Evolutionary conservation across 2,329 filamentous ascomycete species (phyloP).

Genomic region (Grosmannia huntii): DNA sequence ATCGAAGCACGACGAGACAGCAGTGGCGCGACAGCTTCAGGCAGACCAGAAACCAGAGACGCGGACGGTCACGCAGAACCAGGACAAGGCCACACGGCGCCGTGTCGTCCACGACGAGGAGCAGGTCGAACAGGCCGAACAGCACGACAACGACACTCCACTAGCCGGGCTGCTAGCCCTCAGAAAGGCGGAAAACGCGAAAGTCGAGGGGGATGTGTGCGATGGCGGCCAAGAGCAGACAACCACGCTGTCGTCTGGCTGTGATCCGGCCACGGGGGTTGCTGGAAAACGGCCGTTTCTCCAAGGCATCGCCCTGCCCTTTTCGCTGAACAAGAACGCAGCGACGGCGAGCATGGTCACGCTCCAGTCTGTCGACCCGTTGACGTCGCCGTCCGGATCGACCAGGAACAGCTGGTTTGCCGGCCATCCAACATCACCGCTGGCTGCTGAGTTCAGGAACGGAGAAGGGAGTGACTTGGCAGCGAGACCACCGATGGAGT

Average conservation of each 20-base stretch:
- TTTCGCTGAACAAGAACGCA: conserved; percentile 51
- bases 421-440: not conserved
- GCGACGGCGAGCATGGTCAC: conserved; percentile 61
- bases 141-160: conserved; percentile 19
- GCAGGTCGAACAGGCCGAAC: not conserved
- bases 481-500: not conserved
- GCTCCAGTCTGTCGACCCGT: conserved; percentile 28
- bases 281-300: conserved; percentile 53
- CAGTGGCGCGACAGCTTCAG: conserved; percentile 46
- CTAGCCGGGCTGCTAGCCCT: conserved; percentile 30
- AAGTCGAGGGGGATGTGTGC: not conserved
- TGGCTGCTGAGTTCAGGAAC: not conserved
- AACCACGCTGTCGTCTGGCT: conserved; percentile 13
- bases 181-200: conserved; percentile 2
- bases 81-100: conserved; percentile 18
- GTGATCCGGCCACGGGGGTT: conserved; percentile 32
- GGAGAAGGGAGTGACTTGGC: not conserved
- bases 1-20: conserved; percentile 73
- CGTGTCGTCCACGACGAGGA: conserved; percentile 5
- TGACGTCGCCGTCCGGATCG: not conserved
- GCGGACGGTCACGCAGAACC: conserved; percentile 23
- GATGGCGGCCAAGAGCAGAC: not conserved
- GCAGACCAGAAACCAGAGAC: conserved; percentile 23
- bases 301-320: conserved; percentile 59
- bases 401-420: not conserved